Evolutionary conservation across 2,329 filamentous ascomycete species (phyloP).

Genomic region (Colletotrichum ledebouriae): DNA sequence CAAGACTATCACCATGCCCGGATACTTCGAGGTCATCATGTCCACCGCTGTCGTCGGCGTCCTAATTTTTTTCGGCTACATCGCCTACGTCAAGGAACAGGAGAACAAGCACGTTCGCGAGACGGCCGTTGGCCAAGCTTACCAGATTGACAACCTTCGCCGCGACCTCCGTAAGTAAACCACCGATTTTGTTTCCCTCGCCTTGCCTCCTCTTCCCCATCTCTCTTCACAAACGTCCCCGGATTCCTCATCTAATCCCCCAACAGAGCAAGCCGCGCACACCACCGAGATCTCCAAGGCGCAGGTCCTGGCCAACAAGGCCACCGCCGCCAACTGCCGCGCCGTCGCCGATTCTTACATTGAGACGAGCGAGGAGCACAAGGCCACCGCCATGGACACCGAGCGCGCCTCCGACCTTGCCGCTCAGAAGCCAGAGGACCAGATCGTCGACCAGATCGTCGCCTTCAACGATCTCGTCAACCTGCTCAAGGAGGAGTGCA

Average conservation of each 20-base stretch:
- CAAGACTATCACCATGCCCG: too few species aligned
- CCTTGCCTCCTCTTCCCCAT: background rate
- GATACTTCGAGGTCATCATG: too few species aligned
- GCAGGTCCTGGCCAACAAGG: background rate
- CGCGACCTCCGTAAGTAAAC: background rate
- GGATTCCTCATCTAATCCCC: background rate
- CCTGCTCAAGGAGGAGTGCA: background rate
- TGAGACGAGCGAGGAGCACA: background rate
- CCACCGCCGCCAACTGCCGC: background rate
- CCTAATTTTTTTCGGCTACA: too few species aligned
- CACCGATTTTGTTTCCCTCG: background rate
- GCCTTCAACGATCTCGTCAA: constrained; percentile 3
- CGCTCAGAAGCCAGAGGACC: background rate
- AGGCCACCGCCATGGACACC: background rate
- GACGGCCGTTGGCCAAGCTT: too few species aligned
- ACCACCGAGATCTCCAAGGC: background rate
- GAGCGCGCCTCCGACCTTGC: background rate
- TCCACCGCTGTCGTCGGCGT: too few species aligned
- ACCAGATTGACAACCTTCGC: background rate
- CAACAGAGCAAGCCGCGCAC: background rate
- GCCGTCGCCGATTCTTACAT: background rate
- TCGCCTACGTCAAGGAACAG: too few species aligned
- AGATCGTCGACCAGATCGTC: background rate
- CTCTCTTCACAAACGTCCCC: background rate
- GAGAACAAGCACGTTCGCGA: too few species aligned